Conservation (phyloP, 345 rosid species). For the Bruguiera parviflora region DNA sequence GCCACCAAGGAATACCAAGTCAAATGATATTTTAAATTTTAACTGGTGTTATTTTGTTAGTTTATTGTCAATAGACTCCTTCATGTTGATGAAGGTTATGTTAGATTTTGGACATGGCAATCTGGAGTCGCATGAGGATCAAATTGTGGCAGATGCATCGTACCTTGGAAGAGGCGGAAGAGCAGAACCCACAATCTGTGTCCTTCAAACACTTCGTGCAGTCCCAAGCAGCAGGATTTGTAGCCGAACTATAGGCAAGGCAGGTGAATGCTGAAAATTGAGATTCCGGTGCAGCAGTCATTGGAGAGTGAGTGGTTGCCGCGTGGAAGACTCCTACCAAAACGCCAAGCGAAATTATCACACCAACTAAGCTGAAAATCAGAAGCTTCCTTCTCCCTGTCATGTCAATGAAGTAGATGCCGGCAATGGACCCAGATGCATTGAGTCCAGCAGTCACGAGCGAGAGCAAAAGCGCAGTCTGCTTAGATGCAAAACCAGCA, state of each 20-base stretch:
- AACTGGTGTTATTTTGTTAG: no score
- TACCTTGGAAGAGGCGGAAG: slow-evolving; percentile 64
- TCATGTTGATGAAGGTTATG: no score
- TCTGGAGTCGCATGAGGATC: no score
- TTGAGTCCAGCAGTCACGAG: slow-evolving; percentile 71
- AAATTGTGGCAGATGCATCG: not conserved
- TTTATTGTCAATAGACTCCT: no score
- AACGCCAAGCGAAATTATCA: slow-evolving; percentile 52
- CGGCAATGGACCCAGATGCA: slow-evolving; percentile 61
- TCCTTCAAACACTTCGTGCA: slow-evolving; percentile 77
- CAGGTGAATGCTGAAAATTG: slow-evolving; percentile 44
- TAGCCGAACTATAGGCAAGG: slow-evolving; percentile 43
- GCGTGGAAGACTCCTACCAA: slow-evolving; percentile 62
- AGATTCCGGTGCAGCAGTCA: slow-evolving; percentile 33
- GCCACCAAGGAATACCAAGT: no score
- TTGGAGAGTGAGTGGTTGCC: slow-evolving; percentile 55
- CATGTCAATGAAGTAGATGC: slow-evolving; percentile 72
- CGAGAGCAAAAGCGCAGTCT: slow-evolving; percentile 73
- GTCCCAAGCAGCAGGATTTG: slow-evolving; percentile 47
- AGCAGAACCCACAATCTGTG: slow-evolving; percentile 70
- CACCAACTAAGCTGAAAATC: slow-evolving; percentile 58
- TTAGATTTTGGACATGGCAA: no score
- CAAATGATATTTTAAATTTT: no score
- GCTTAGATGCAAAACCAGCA: slow-evolving; percentile 83
- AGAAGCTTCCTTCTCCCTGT: slow-evolving; percentile 79